Evolutionary conservation across 1,284 basidiomycete genomes (phyloP), one percentile per base, ranked within the genome.

Genomic region (Cystobasidiaceae sp.): DNA sequence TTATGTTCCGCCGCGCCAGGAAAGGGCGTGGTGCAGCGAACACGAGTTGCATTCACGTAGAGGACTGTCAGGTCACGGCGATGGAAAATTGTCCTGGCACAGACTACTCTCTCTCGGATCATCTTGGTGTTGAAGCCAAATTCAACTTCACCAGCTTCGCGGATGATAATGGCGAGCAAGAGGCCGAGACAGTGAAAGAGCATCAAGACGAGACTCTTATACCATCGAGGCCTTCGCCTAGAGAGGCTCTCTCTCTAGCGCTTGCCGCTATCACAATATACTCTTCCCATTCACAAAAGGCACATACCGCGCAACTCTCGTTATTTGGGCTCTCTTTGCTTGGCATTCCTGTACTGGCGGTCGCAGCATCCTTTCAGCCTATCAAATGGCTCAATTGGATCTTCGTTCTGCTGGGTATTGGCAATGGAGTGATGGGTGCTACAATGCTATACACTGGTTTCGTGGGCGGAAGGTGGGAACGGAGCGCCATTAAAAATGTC

Each of bases 401-500:
- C 13, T 80, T 81, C 75, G 82, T 89, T 21, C 68, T 93, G 2
- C 77, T 88, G 58, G 86, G 86, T 0, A 80, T 87, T 9, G 80
- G 83, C 61, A 74, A 87, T n/a, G 83, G 90, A 1, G 92, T 88
- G 81, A 77, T 84, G 32, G 89, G 85, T 3, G 92, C 90, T 4
- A 96, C 92, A 0, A 86, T 91, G 82, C 79, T 97, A 17, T 94
- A 94, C 72, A 83, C 87, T 45, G 93, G 93, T 0, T 96, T 93
- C 75, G 80, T 96, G 25, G 93, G 86, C 71, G 91, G 91, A 0
- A 83, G 85, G 55, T 96, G 91, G 90, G 92, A 94, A 77, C 82
- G 83, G 56, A 90, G 87, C 68, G 85, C 88, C 2, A 49, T 64
- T 28, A 54, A 64, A 33, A 64, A 64, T 44, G 52, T 56, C 17